A percentile compares a stretch with the other conserved stretches of the same genome.
These are phyloP conservation scores for Barbarea vulgaris DNA, from an alignment of 345 rosid genomes.

Conservation along the genomic window DNA sequence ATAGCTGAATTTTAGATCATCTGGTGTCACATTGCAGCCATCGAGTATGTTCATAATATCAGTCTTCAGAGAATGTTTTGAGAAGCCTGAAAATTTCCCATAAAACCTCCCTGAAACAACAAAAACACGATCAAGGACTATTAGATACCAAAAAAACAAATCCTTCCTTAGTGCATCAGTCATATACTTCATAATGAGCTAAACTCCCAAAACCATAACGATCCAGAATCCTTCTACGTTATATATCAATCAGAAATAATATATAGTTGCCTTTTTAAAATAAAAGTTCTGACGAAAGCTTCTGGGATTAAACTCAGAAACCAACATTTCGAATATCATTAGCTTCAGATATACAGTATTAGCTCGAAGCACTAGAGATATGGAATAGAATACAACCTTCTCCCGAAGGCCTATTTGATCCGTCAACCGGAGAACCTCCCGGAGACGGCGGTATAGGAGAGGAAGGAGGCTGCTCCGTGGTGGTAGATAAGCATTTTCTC, in stretches of 20 bases:
- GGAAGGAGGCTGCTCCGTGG: constrained; percentile 46
- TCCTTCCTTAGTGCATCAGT: neutral
- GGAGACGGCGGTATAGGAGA: constrained; percentile 43
- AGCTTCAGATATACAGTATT: neutral
- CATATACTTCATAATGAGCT: constrained; percentile 4
- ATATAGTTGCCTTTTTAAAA: neutral
- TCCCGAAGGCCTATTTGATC: constrained; percentile 33
- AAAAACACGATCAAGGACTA: neutral
- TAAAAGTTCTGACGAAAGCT: neutral
- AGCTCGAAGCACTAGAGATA: neutral
- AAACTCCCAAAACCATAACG: neutral
- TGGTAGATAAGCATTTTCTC: constrained; percentile 56
- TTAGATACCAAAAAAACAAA: neutral
- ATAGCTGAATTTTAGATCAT: constrained; percentile 66
- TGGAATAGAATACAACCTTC: constrained; percentile 19
- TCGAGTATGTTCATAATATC: constrained; percentile 68
- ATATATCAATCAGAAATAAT: neutral
- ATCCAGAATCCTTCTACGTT: constrained; percentile 1
- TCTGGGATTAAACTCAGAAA: constrained; percentile 11
- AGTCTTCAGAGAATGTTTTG: constrained; percentile 56
- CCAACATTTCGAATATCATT: neutral
- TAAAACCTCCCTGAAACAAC: constrained; percentile 45
- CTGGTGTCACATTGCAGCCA: constrained; percentile 53
- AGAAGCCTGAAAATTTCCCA: constrained; percentile 53
- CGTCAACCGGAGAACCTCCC: constrained; percentile 39